A percentile compares a stretch with the other conserved stretches of the same genome.
Conservation (phyloP, 331 rosid genomes). For the Stylosanthes scabra region DNA sequence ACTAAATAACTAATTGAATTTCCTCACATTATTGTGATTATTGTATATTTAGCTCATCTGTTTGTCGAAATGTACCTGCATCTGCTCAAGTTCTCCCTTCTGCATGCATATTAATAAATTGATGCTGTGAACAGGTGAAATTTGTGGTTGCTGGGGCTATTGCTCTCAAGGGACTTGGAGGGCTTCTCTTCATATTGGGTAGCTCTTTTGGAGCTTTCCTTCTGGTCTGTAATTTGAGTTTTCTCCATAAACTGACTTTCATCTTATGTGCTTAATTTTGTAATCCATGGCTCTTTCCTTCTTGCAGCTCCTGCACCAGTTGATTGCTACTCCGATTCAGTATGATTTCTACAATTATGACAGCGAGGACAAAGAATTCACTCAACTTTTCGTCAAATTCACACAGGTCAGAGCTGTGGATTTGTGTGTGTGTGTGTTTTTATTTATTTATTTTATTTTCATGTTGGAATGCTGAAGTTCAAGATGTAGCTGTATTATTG, state of each 20-base stretch:
- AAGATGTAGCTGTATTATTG: background rate
- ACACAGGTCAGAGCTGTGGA: conserved; percentile 50
- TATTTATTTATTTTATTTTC: background rate
- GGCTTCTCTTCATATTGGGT: conserved; percentile 54
- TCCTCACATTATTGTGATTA: conserved; percentile 26
- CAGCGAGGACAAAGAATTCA: conserved; percentile 49
- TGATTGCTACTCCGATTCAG: conserved; percentile 55
- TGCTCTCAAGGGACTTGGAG: conserved; percentile 59
- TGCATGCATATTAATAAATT: conserved; percentile 16
- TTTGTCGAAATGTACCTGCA: background rate
- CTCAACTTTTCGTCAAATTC: conserved; percentile 53
- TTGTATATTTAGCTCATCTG: conserved; percentile 28
- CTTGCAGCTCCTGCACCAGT: conserved; percentile 58
- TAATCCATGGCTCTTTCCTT: conserved; percentile 16
- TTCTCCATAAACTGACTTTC: conserved; percentile 9
- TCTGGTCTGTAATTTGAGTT: conserved; percentile 51
- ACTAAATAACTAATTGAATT: conserved; percentile 31
- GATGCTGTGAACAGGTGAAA: conserved; percentile 46
- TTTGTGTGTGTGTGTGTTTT: background rate
- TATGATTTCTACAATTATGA: conserved; percentile 63
- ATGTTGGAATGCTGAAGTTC: conserved; percentile 15
- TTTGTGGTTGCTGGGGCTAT: conserved; percentile 51
- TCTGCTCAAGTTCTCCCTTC: conserved; percentile 11
- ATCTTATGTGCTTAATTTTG: conserved; percentile 21
- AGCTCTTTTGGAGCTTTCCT: conserved; percentile 59